Base-by-base conservation (phyloP, 1,284 basidiomycete genomes). In the Trametes polyzona region DNA sequence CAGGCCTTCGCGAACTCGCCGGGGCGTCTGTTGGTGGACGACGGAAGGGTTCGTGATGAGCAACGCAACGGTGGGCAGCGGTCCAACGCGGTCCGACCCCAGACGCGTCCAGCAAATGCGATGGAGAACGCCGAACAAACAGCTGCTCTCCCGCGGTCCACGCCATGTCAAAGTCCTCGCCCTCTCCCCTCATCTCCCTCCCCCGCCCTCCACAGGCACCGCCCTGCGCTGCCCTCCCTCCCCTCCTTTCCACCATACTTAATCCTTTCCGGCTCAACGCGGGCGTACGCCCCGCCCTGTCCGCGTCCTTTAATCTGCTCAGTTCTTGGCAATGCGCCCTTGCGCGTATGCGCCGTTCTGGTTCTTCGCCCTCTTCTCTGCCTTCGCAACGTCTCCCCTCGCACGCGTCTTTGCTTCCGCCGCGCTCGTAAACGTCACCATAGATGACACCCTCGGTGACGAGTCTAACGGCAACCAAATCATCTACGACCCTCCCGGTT, bases 401-500 rank as follows among this genome's bases (percentile, higher is more conserved):
- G 33, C 29, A 7, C n/a, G 44, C 19, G 33, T 46, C 46, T 52
- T 11, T 36, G 58, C 43, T 33, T 52, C 49, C 23, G 72, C 69
- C 12, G 65, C 68, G 7, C 64, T 77, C 7, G 69, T 73, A 16
- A 77, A 76, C 58, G 67, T 76, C 3, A 73, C 75, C 0, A 75
- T 80, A 27, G 78, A 81, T 63, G 78, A 80, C 56, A 69, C 74
- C 0, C 67, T 66, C n/a, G 71, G 74, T 27, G 73, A 76, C 55
- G 65, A 73, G 1, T 37, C 68, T 5, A 73, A 72, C 12, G 69
- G 72, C 10, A 55, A 37, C 19, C 39, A 54, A 5, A 65, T 75
- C 16, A 16, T 47, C 2, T 76, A 76, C 56, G 27, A 57, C 1
- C 73, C 74, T 4, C 37, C 55, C 4, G 63, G 41, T 5, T 65